A percentile compares a stretch with the other conserved stretches of the same genome.
These are phyloP conservation scores for Gnetum montanum DNA, from an alignment of 75 land plant species.

Conservation along the genomic window DNA sequence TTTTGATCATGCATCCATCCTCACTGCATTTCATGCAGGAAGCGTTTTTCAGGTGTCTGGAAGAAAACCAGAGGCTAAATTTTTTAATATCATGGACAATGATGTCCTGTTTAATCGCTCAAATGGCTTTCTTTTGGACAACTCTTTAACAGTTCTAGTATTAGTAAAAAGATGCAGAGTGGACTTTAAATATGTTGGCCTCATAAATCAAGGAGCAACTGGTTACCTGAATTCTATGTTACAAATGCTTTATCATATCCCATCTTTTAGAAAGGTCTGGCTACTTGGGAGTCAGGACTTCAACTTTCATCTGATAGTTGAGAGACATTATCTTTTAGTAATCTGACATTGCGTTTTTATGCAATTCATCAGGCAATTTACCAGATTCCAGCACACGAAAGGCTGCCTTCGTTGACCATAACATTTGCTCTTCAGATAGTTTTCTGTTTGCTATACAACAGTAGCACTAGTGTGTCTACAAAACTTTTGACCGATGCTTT, in stretches of 20 bases:
- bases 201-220: slow-evolving; percentile 93
- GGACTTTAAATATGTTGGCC: slow-evolving; percentile 86
- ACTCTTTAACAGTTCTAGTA: slow-evolving; percentile 60
- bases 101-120: slow-evolving; percentile 73
- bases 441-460: slow-evolving; percentile 50
- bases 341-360: not conserved
- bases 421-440: slow-evolving; percentile 4
- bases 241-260: slow-evolving; percentile 84
- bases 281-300: too few species aligned
- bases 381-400: slow-evolving; percentile 22
- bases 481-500: slow-evolving; percentile 58
- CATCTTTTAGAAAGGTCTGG: slow-evolving; percentile 80
- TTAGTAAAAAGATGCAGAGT: slow-evolving; percentile 67
- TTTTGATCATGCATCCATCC: too few species aligned
- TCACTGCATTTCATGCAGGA: too few species aligned
- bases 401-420: not conserved
- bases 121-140: slow-evolving; percentile 74
- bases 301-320: too few species aligned
- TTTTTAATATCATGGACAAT: too few species aligned
- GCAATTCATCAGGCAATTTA: slow-evolving; percentile 14
- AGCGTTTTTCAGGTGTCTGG: too few species aligned
- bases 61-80: too few species aligned
- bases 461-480: slow-evolving; percentile 60
- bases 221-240: slow-evolving; percentile 75
- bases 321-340: not conserved